Evolutionary conservation across 2,329 filamentous ascomycete species (phyloP), one percentile per base, ranked within the genome.

Genomic region (Fusarium sp.): DNA sequence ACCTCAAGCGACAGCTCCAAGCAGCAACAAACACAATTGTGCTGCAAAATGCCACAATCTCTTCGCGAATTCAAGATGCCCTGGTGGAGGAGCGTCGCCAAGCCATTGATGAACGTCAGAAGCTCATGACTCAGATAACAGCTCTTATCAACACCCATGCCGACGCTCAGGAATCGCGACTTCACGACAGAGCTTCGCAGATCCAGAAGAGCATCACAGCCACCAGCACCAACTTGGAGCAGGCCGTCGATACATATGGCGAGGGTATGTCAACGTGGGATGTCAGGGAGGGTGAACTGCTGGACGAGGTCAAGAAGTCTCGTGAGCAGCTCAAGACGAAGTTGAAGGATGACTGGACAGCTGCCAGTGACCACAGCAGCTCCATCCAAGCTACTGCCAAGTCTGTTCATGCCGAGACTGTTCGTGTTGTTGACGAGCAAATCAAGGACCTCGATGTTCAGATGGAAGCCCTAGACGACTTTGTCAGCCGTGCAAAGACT

Each of bases 381-480:
- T 91, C 92, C 10, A 95, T 99, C 75, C 93, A 95, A 75, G 87
- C 89, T 12, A 93, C 93, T 0, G 95, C 95, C 1, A 92, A 93
- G 75, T 93, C 93, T 5, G 94, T 98, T 3, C 95, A 99, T 74
- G 92, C 93, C 38, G 93, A 97, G 82, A 98, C 95, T 0, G 90
- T 97, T 35, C 91, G 92, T 11, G 95, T 97, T 64, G 95, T 98
- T 18, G 93, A 95, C 77, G 91, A 93, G 63, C 96, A 99, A 82
- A 93, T 97, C 83, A 88, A 89, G 62, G 93, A 97, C 74, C 92
- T 99, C 78, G 92, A 93, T 68, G 88, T 87, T n/a, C 94, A 98
- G 81, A 95, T 99, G 89, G 89, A 91, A 63, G 93, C 94, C 3
- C 87, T 99, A 12, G 95, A 98, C 77, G 93, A 95, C 73, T 97